A percentile compares a stretch with the other conserved stretches of the same genome.
Conservation (phyloP, 345 rosid species). For the Iberis pinnata region DNA sequence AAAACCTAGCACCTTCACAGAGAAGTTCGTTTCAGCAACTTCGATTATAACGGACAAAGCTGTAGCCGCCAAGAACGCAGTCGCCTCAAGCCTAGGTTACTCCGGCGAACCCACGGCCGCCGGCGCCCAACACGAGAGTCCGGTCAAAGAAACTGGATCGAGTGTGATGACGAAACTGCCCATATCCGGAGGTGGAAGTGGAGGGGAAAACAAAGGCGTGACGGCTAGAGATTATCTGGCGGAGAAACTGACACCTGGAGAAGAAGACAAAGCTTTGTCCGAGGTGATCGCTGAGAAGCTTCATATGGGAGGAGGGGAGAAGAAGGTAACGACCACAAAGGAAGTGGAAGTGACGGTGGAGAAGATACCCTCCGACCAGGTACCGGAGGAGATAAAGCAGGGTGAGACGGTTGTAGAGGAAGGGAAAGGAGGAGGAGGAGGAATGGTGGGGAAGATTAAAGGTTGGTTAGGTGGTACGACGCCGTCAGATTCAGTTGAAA, state of each 20-base stretch:
- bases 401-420: constrained; percentile 22
- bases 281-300: constrained; percentile 44
- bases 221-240: constrained; percentile 37
- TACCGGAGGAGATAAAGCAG: constrained; percentile 20
- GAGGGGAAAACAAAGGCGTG: constrained; percentile 33
- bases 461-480: constrained; percentile 41
- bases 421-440: constrained; percentile 22
- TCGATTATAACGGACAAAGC: too few relatives aligned
- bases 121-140: constrained; percentile 1
- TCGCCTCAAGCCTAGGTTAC: constrained; percentile 26
- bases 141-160: constrained; percentile 34
- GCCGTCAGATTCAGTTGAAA: constrained; percentile 10
- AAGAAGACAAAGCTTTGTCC: constrained; percentile 57
- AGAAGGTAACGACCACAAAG: constrained; percentile 33
- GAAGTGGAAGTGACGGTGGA: constrained; percentile 37
- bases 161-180: constrained; percentile 26
- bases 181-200: constrained; percentile 13
- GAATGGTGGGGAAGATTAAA: constrained; percentile 48
- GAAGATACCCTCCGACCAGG: constrained; percentile 23
- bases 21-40: too few relatives aligned
- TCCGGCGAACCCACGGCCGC: constrained; percentile 17
- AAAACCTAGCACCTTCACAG: too few relatives aligned
- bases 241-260: constrained; percentile 59
- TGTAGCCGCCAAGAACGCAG: too few relatives aligned
- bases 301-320: constrained; percentile 27